phyloP scores from a whole-genome alignment of 2,329 filamentous ascomycete species.

The Fusarium begoniae region DNA sequence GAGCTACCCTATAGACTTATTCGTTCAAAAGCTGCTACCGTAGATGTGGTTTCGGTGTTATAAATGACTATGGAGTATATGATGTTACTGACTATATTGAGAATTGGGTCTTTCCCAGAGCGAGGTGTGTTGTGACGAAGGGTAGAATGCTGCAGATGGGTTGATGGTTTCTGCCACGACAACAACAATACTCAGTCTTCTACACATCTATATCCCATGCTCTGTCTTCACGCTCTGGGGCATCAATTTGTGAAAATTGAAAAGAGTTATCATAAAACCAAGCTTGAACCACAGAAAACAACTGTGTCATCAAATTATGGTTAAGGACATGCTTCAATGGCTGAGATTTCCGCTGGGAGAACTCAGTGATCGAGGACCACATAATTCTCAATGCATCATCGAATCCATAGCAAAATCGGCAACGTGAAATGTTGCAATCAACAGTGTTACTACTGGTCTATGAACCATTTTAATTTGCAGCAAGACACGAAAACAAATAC shows the following conservation, averaged over 20 bases:
- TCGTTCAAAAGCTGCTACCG: accelerated
- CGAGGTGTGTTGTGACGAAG: background rate
- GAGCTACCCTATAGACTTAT: slow-evolving; percentile 26
- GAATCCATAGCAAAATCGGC: background rate
- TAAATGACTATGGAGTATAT: background rate
- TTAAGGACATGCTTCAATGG: background rate
- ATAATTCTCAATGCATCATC: background rate
- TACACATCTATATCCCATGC: accelerated
- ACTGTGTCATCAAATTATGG: too few relatives aligned
- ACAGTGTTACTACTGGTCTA: slow-evolving; percentile 5
- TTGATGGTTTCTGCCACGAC: too few relatives aligned
- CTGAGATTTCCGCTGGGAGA: background rate
- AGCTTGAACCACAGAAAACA: background rate
- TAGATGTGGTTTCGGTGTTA: background rate
- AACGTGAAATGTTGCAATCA: background rate
- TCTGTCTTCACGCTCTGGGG: background rate
- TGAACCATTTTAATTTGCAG: background rate
- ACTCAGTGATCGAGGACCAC: background rate
- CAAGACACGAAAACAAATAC: background rate
- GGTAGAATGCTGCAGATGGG: background rate
- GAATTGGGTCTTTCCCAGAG: accelerated
- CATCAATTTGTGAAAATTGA: too few relatives aligned
- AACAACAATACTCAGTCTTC: background rate
- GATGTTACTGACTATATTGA: too few relatives aligned
- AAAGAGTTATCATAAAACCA: too few relatives aligned